Evolutionary conservation across 805 yeast genomes (phyloP).

Genomic region (Torulaspora indica): DNA sequence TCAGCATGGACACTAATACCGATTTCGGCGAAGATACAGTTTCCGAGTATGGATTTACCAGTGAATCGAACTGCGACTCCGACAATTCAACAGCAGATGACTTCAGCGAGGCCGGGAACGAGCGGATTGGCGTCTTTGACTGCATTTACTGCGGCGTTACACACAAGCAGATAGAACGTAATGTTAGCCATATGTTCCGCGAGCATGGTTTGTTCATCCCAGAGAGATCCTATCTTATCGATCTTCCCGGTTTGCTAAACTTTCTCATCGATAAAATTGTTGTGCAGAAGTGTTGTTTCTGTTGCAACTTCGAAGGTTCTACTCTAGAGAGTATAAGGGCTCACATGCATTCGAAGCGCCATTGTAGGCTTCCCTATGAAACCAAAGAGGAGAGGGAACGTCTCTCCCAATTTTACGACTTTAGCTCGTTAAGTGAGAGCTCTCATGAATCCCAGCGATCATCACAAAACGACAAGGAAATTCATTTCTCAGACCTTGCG

Average conservation of each 20-base stretch:
- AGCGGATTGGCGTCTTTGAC: constrained; percentile 41
- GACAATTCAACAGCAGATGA: constrained; percentile 34
- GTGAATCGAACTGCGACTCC: constrained; percentile 36
- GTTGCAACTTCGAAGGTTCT: constrained; percentile 81
- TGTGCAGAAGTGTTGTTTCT: constrained; percentile 75
- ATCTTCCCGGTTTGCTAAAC: constrained; percentile 64
- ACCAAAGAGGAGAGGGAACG: constrained; percentile 68
- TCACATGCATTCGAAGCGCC: constrained; percentile 81
- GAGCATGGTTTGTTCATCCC: constrained; percentile 86
- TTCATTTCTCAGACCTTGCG: constrained; percentile 27
- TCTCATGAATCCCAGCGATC: constrained; percentile 17
- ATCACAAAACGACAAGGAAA: constrained; percentile 23
- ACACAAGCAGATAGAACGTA: constrained; percentile 50
- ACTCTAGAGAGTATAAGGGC: constrained; percentile 81
- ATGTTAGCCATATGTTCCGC: constrained; percentile 70
- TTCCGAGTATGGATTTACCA: constrained; percentile 46
- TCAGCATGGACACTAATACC: constrained; percentile 36
- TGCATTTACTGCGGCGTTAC: constrained; percentile 57
- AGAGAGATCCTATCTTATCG: constrained; percentile 63
- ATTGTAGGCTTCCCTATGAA: constrained; percentile 86
- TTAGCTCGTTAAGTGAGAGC: constrained; percentile 56
- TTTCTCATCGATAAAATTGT: constrained; percentile 79
- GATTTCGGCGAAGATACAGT: constrained; percentile 45
- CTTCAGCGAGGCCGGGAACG: constrained; percentile 22
- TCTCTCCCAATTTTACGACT: constrained; percentile 80